A percentile compares a stretch with the other conserved stretches of the same genome.
phyloP scores from a whole-genome alignment of 768 basidiomycete genomes.

The Naganishia randhawae region DNA sequence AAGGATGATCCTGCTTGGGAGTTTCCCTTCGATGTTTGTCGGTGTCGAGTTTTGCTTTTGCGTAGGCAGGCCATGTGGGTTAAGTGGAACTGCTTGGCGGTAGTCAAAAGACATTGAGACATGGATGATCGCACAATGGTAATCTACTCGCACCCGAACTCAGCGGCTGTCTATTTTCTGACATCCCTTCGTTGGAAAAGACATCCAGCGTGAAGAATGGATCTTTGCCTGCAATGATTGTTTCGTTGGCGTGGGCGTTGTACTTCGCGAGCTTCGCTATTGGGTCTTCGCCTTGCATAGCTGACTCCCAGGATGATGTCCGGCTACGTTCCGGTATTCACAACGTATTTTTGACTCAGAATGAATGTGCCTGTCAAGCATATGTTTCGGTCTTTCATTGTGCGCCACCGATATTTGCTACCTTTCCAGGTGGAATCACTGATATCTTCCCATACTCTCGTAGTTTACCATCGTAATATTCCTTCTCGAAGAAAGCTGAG shows the following conservation, averaged over 20 bases:
- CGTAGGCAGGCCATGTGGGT: conserved; percentile 60
- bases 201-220: conserved; percentile 51
- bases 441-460: not conserved
- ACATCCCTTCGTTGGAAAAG: conserved; percentile 53
- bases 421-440: not conserved
- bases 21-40: conserved; percentile 51
- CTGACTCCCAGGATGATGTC: not conserved
- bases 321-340: conserved; percentile 54
- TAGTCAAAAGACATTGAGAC: not conserved
- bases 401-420: conserved; percentile 47
- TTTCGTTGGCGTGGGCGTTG: conserved; percentile 55
- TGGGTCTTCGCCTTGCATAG: not conserved
- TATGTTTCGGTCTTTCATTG: conserved; percentile 58
- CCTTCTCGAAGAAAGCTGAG: conserved; percentile 49
- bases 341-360: conserved; percentile 56
- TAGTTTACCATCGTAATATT: conserved; percentile 33
- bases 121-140: conserved; percentile 19
- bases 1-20: conserved; percentile 53
- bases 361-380: conserved; percentile 51
- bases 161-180: conserved; percentile 60
- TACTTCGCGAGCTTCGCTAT: conserved; percentile 40
- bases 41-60: conserved; percentile 37
- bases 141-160: conserved; percentile 61
- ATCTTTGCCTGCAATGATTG: conserved; percentile 55
- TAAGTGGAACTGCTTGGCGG: not conserved